Percentiles rank a stretch among this genome's conserved stretches.
Evolutionary conservation across 2,329 filamentous ascomycete genomes (phyloP).

Genomic region (Lachnellula cervina): DNA sequence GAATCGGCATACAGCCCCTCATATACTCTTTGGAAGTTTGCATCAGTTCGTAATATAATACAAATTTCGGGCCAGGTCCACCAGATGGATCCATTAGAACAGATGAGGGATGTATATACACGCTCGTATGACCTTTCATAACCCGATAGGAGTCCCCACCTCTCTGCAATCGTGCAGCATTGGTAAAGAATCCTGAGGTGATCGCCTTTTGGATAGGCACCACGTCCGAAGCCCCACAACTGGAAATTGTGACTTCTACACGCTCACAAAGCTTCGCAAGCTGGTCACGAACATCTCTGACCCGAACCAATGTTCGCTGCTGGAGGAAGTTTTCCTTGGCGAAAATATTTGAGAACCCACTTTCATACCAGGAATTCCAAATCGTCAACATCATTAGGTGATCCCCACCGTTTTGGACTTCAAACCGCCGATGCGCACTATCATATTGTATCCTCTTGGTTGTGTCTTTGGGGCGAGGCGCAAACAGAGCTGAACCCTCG

Average conservation of each 20-base stretch:
- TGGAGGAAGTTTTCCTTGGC: constrained; percentile 86
- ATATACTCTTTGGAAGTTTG: constrained; percentile 97
- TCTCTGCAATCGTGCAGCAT: constrained; percentile 77
- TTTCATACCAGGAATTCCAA: constrained; percentile 98
- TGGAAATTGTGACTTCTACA: constrained; percentile 73
- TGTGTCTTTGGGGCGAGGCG: constrained; percentile 91
- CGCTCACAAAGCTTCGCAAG: constrained; percentile 89
- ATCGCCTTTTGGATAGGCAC: constrained; percentile 81
- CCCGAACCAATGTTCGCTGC: constrained; percentile 80
- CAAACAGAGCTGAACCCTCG: constrained; percentile 96
- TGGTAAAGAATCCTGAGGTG: constrained; percentile 89
- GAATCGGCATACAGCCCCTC: constrained; percentile 79
- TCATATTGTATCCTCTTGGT: constrained; percentile 94
- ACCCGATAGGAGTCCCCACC: constrained; percentile 86
- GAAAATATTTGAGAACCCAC: constrained; percentile 86
- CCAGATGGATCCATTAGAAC: constrained; percentile 93
- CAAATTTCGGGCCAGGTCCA: constrained; percentile 89
- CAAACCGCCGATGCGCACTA: constrained; percentile 82
- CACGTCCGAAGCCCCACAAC: constrained; percentile 65
- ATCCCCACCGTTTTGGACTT: constrained; percentile 84
- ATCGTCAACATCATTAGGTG: constrained; percentile 85
- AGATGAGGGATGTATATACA: constrained; percentile 87
- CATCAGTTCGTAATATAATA: constrained; percentile 97
- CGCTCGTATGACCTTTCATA: constrained; percentile 82
- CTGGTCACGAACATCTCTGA: constrained; percentile 91